Percentiles rank a stretch among this genome's conserved stretches.
These are phyloP conservation scores for Taxillus chinensis DNA, from an alignment of 164 flowering plant genomes.

Conservation along the genomic window DNA sequence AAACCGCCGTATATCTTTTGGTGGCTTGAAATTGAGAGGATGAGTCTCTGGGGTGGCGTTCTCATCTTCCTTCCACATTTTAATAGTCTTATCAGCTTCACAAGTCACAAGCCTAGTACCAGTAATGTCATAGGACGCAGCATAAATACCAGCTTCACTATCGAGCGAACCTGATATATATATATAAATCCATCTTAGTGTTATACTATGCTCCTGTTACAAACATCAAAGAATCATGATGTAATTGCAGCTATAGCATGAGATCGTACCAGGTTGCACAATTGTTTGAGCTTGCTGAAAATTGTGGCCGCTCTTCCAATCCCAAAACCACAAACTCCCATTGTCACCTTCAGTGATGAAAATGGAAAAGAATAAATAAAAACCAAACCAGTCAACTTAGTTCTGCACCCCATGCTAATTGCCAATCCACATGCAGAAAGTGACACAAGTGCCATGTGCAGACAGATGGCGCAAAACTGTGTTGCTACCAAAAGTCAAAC, in stretches of 20 bases:
- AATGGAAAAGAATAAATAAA: not conserved
- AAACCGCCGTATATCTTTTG: slow-evolving; percentile 81
- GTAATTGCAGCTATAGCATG: not conserved
- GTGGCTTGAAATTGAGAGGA: slow-evolving; percentile 88
- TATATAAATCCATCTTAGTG: not conserved
- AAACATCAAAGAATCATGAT: too few relatives aligned
- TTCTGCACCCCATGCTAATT: too few relatives aligned
- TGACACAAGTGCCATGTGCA: too few relatives aligned
- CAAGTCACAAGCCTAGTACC: slow-evolving; percentile 86
- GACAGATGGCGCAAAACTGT: too few relatives aligned
- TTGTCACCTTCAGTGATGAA: slow-evolving; percentile 59
- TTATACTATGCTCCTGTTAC: too few relatives aligned
- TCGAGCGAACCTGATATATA: slow-evolving; percentile 85
- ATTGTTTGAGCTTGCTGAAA: slow-evolving; percentile 94
- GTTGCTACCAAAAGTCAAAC: too few relatives aligned
- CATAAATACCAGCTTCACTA: slow-evolving; percentile 95
- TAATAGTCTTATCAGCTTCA: slow-evolving; percentile 96
- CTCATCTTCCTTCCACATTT: slow-evolving; percentile 98
- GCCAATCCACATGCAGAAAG: too few relatives aligned
- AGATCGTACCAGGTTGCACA: slow-evolving; percentile 86
- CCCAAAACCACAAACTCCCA: slow-evolving; percentile 99
- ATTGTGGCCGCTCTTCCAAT: slow-evolving; percentile 97
- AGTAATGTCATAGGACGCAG: slow-evolving; percentile 66
- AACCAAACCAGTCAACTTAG: not conserved
- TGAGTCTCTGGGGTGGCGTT: slow-evolving; percentile 91